Evolutionary conservation across 2,329 filamentous ascomycete genomes (phyloP).

Genomic region (Talaromyces sp.): DNA sequence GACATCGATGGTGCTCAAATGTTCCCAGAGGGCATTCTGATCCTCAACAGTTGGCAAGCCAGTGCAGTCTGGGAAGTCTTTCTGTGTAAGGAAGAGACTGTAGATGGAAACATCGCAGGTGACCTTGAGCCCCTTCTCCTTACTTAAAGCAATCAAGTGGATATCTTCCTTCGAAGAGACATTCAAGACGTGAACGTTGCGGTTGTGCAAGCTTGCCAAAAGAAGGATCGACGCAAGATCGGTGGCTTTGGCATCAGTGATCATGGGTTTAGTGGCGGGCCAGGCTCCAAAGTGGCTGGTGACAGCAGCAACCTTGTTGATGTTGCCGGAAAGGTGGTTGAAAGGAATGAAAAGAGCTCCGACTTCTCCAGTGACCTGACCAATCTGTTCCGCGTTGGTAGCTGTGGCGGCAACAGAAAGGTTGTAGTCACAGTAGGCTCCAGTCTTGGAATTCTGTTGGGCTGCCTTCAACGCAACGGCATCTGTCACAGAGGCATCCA

Average conservation of each 20-base stretch:
- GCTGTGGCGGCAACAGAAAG: slow-evolving; percentile 72
- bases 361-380: slow-evolving; percentile 67
- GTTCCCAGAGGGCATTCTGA: slow-evolving; percentile 70
- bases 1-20: slow-evolving; percentile 69
- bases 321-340: slow-evolving; percentile 75
- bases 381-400: slow-evolving; percentile 70
- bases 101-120: slow-evolving; percentile 82
- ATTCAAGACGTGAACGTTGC: slow-evolving; percentile 75
- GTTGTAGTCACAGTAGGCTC: slow-evolving; percentile 74
- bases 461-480: slow-evolving; percentile 67
- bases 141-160: slow-evolving; percentile 70
- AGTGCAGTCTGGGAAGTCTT: slow-evolving; percentile 65
- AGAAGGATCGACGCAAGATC: slow-evolving; percentile 77
- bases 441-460: slow-evolving; percentile 65
- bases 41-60: slow-evolving; percentile 65
- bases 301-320: slow-evolving; percentile 76
- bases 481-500: slow-evolving; percentile 70
- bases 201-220: slow-evolving; percentile 71
- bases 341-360: slow-evolving; percentile 80
- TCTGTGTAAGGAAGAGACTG: slow-evolving; percentile 69
- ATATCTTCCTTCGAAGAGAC: slow-evolving; percentile 81
- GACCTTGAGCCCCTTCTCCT: slow-evolving; percentile 75
- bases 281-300: slow-evolving; percentile 75
- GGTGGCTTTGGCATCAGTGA: slow-evolving; percentile 76
- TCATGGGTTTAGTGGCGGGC: slow-evolving; percentile 73